Evolutionary conservation across 176 grass and related monocot genomes (phyloP).

Genomic region (Aegilops bicornis): DNA sequence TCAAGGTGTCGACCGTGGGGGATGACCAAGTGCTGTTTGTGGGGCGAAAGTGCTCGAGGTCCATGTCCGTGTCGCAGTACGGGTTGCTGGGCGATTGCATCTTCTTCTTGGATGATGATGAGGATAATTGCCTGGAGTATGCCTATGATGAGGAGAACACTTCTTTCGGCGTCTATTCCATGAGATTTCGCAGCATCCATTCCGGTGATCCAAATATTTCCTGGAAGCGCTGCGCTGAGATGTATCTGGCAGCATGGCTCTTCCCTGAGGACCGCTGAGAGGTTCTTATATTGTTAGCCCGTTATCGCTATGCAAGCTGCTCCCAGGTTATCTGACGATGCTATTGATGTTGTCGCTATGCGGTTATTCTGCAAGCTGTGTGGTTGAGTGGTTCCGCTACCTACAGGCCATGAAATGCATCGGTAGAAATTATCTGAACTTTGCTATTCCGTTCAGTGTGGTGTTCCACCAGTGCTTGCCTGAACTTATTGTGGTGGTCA

Average conservation of each 20-base stretch:
- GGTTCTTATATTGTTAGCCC: neutral
- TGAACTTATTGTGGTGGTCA: neutral
- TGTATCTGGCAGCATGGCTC: neutral
- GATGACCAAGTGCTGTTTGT: too few relatives aligned
- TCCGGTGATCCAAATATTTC: neutral
- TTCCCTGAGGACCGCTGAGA: neutral
- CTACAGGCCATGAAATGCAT: neutral
- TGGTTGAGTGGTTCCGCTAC: neutral
- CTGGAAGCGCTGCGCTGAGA: constrained; percentile 1
- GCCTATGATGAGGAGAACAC: too few relatives aligned
- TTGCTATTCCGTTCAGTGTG: neutral
- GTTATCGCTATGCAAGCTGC: neutral
- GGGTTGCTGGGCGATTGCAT: too few relatives aligned
- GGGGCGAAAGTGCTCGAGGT: too few relatives aligned
- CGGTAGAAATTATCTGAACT: neutral
- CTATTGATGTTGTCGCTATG: neutral
- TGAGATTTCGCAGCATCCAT: neutral
- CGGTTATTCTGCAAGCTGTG: neutral
- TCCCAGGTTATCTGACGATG: neutral
- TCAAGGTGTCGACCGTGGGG: too few relatives aligned
- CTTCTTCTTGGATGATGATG: too few relatives aligned
- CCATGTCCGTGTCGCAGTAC: too few relatives aligned
- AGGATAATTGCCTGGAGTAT: too few relatives aligned
- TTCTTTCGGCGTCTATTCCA: too few relatives aligned
- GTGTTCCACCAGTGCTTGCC: neutral